These are phyloP conservation scores for Azolla pinnata DNA, from an alignment of 75 land plant species.

Conservation along the genomic window DNA sequence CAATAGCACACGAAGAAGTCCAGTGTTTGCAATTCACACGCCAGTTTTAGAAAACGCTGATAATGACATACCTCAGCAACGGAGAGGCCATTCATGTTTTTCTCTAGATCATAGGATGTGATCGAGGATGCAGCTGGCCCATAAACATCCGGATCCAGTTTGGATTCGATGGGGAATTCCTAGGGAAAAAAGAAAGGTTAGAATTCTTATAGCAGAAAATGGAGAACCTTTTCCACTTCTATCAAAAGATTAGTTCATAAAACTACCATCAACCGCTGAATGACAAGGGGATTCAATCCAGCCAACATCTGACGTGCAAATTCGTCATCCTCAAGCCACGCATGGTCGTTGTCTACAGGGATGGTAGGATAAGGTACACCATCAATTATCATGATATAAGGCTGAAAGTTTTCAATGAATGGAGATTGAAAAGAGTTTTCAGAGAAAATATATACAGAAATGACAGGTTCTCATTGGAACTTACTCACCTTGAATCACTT, in stretches of 20 bases:
- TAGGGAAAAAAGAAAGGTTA: neutral
- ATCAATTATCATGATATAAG: no score
- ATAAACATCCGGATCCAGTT: constrained; percentile 20
- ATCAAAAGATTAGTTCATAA: neutral
- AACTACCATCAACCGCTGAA: constrained; percentile 12
- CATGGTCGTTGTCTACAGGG: constrained; percentile 27
- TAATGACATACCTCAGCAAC: constrained; percentile 19
- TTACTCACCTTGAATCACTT: constrained; percentile 22
- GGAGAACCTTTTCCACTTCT: neutral
- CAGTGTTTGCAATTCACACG: neutral
- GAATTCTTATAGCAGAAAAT: neutral
- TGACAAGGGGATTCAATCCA: constrained; percentile 37
- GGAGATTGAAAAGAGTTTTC: no score
- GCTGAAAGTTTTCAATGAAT: no score
- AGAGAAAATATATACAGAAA: no score
- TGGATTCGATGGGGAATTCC: constrained; percentile 18
- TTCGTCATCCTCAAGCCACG: constrained; percentile 42
- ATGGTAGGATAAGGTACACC: no score
- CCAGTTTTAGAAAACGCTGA: neutral
- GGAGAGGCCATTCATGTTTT: constrained; percentile 25
- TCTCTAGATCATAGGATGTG: constrained; percentile 22
- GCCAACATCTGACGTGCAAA: constrained; percentile 40
- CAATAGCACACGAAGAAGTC: neutral
- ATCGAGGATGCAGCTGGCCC: constrained; percentile 31
- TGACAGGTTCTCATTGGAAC: no score